Evolutionary conservation across 1,139 yeast species (phyloP).

Genomic region (Nakaseomyces bracarensis): DNA sequence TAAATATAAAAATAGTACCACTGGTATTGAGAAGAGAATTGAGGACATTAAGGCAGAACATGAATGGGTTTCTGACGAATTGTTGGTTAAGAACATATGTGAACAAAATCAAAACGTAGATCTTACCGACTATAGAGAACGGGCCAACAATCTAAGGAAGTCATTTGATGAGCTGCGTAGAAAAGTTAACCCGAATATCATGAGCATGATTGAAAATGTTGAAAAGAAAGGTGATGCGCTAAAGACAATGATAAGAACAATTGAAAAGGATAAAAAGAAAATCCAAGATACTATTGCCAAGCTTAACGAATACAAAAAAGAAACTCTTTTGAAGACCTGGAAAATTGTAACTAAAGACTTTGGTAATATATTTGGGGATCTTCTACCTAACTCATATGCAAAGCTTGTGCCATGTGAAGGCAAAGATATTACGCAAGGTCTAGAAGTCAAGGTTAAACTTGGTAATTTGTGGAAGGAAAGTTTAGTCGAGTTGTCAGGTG

Average conservation of each 20-base stretch:
- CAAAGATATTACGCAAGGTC: slow-evolving; percentile 78
- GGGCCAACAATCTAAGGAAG: slow-evolving; percentile 49
- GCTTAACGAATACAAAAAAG: slow-evolving; percentile 77
- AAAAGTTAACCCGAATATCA: slow-evolving; percentile 79
- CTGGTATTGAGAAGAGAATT: slow-evolving; percentile 39
- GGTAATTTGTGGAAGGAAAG: slow-evolving; percentile 97
- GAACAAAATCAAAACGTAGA: slow-evolving; percentile 57
- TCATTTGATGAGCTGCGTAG: slow-evolving; percentile 69
- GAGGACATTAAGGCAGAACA: slow-evolving; percentile 46
- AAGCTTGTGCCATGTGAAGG: slow-evolving; percentile 77
- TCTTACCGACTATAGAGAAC: slow-evolving; percentile 52
- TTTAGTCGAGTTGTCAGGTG: slow-evolving; percentile 91
- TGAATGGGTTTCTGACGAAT: slow-evolving; percentile 67
- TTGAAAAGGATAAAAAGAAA: slow-evolving; percentile 83
- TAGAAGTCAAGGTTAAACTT: slow-evolving; percentile 82
- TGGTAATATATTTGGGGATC: slow-evolving; percentile 85
- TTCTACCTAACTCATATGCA: slow-evolving; percentile 85
- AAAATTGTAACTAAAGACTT: slow-evolving; percentile 79
- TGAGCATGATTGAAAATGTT: slow-evolving; percentile 90
- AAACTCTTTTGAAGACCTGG: slow-evolving; percentile 78
- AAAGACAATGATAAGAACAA: slow-evolving; percentile 73
- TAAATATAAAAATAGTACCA: slow-evolving; percentile 42
- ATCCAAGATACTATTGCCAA: slow-evolving; percentile 84
- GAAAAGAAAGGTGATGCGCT: slow-evolving; percentile 80
- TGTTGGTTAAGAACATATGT: slow-evolving; percentile 45